Conservation (phyloP, 805 yeast species). For the Candida arabinofermentans region DNA sequence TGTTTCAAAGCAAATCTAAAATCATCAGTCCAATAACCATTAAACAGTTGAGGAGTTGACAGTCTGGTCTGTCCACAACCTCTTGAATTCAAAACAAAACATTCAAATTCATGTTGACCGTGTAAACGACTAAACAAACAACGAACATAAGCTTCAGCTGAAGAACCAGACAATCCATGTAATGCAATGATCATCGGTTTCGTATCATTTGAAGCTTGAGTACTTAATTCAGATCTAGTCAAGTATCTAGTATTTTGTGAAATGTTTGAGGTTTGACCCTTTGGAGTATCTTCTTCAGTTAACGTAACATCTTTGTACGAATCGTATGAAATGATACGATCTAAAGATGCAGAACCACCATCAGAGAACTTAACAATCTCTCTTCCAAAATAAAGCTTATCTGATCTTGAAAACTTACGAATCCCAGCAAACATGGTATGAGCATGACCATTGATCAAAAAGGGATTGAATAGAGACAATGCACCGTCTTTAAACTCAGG, state of each 20-base stretch:
- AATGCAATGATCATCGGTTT: slow-evolving; percentile 61
- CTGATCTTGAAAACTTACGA: slow-evolving; percentile 46
- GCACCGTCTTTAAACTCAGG: slow-evolving; percentile 46
- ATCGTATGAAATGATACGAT: slow-evolving; percentile 53
- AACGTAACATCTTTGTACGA: slow-evolving; percentile 18
- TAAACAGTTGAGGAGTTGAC: slow-evolving; percentile 66
- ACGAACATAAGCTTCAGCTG: slow-evolving; percentile 75
- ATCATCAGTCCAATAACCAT: slow-evolving; percentile 71
- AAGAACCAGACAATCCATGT: slow-evolving; percentile 84
- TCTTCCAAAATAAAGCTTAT: slow-evolving; percentile 70
- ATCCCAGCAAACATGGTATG: slow-evolving; percentile 72
- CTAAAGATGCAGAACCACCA: slow-evolving; percentile 71
- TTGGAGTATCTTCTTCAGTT: slow-evolving; percentile 26
- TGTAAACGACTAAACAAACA: slow-evolving; percentile 43
- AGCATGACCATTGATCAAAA: slow-evolving; percentile 64
- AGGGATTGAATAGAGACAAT: slow-evolving; percentile 56
- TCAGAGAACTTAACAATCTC: slow-evolving; percentile 55
- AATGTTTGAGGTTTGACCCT: slow-evolving; percentile 34
- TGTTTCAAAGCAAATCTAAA: slow-evolving; percentile 51
- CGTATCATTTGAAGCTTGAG: slow-evolving; percentile 25
- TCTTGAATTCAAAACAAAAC: slow-evolving; percentile 65
- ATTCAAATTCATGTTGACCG: slow-evolving; percentile 46
- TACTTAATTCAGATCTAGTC: slow-evolving; percentile 40
- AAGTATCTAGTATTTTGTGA: slow-evolving; percentile 54
- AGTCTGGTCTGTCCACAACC: slow-evolving; percentile 73